These are phyloP conservation scores for Sclerotinia spermophila DNA, from an alignment of 2,329 filamentous ascomycete species.

Conservation along the genomic window DNA sequence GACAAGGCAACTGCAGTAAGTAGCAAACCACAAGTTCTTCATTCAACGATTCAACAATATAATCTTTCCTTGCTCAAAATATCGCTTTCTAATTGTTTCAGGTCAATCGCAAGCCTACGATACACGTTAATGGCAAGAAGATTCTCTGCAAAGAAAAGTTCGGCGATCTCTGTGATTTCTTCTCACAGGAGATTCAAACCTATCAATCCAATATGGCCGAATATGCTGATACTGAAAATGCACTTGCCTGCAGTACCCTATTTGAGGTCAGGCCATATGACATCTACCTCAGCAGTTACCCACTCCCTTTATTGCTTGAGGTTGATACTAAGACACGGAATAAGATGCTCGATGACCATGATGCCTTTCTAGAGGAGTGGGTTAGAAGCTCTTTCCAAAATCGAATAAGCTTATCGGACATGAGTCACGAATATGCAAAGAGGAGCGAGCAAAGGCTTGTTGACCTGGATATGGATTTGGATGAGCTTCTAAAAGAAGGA, in stretches of 20 bases:
- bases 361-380: slow-evolving; percentile 8
- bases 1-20: not conserved
- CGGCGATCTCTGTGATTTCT: slow-evolving; percentile 9
- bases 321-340: not conserved
- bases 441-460: not conserved
- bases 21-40: not conserved
- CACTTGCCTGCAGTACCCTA: slow-evolving; percentile 6
- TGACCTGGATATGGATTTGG: not conserved
- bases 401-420: slow-evolving; percentile 2
- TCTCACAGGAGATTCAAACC: slow-evolving; percentile 3
- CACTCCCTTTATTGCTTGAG: slow-evolving; percentile 1
- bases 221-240: slow-evolving; percentile 2
- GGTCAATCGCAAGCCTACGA: not conserved
- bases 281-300: slow-evolving; percentile 1
- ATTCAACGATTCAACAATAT: not conserved
- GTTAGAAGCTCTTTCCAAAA: not conserved
- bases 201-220: slow-evolving; percentile 3
- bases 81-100: not conserved
- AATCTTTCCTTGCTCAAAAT: not conserved
- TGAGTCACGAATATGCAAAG: not conserved
- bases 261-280: slow-evolving; percentile 6
- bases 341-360: not conserved
- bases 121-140: slow-evolving; percentile 10
- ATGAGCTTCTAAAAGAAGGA: slow-evolving; percentile 7
- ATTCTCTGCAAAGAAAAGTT: slow-evolving; percentile 1